Percentiles rank a stretch among this genome's conserved stretches.
phyloP scores from a whole-genome alignment of 495 filamentous ascomycete genomes.

The Neurospora sp. region DNA sequence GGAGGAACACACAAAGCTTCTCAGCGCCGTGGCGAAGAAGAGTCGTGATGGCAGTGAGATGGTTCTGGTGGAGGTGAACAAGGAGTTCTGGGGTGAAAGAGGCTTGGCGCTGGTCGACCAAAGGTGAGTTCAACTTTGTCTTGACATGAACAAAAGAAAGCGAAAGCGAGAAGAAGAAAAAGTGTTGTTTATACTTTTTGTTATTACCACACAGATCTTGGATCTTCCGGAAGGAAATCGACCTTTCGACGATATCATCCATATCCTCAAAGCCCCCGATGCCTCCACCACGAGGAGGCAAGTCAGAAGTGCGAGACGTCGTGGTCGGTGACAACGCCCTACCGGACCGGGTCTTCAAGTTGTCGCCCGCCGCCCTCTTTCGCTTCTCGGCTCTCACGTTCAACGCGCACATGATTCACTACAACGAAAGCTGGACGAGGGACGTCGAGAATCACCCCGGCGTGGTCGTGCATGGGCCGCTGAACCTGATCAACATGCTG shows the following conservation, averaged over 20 bases:
- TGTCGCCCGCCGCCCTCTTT: conserved; percentile 51
- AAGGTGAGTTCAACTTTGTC: conserved; percentile 23
- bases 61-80: conserved; percentile 57
- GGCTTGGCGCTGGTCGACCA: conserved; percentile 45
- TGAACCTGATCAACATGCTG: conserved; percentile 54
- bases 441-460: conserved; percentile 50
- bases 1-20: conserved; percentile 45
- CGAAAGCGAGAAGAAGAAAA: neutral
- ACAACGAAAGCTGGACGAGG: conserved; percentile 47
- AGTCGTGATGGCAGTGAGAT: conserved; percentile 45
- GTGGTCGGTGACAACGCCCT: neutral
- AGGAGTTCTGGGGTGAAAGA: conserved; percentile 41
- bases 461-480: conserved; percentile 52
- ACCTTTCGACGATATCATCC: neutral
- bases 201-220: conserved; percentile 35
- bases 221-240: conserved; percentile 47
- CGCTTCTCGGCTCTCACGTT: conserved; percentile 65
- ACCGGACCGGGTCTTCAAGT: conserved; percentile 28
- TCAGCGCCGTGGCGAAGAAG: conserved; percentile 43
- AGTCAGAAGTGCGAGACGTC: conserved; percentile 10
- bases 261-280: conserved; percentile 1
- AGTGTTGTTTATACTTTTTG: neutral
- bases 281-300: neutral
- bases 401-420: conserved; percentile 66
- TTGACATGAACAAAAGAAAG: neutral